Conservation (phyloP, 176 grass and related monocot genomes). For the Lolium multiflorum region DNA sequence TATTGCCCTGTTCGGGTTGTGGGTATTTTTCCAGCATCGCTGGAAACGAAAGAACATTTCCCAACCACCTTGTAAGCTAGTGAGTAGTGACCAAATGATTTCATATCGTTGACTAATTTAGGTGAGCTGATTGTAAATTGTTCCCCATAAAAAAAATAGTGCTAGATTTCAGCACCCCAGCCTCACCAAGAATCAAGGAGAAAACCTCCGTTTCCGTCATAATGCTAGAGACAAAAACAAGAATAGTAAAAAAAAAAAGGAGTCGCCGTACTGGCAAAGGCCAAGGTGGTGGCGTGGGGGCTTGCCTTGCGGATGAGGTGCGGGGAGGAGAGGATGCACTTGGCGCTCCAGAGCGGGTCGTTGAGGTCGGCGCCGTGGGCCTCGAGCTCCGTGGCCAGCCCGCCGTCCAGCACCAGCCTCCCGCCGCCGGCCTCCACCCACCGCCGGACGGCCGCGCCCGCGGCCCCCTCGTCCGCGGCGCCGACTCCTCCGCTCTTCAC, state of each 20-base stretch:
- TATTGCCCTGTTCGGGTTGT: not conserved
- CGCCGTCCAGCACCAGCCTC: constrained; percentile 84
- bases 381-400: constrained; percentile 96
- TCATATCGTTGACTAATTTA: not conserved
- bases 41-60: not conserved
- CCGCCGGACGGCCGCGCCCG: constrained; percentile 52
- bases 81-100: not conserved
- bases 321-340: constrained; percentile 78
- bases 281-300: not conserved
- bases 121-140: not conserved
- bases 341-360: constrained; percentile 99
- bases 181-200: not conserved
- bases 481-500: constrained; percentile 29
- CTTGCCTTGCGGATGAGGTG: constrained; percentile 84
- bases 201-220: not conserved
- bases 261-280: not conserved
- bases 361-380: constrained; percentile 91
- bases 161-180: not conserved
- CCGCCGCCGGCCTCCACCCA: constrained; percentile 56
- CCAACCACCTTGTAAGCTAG: constrained; percentile 19
- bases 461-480: constrained; percentile 8
- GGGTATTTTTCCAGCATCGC: constrained; percentile 40
- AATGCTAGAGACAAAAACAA: not conserved
- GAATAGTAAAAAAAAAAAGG: not conserved
- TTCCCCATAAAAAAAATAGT: not conserved